phyloP scores from a whole-genome alignment of 106 monocot species.

The Triglochin maritima region DNA sequence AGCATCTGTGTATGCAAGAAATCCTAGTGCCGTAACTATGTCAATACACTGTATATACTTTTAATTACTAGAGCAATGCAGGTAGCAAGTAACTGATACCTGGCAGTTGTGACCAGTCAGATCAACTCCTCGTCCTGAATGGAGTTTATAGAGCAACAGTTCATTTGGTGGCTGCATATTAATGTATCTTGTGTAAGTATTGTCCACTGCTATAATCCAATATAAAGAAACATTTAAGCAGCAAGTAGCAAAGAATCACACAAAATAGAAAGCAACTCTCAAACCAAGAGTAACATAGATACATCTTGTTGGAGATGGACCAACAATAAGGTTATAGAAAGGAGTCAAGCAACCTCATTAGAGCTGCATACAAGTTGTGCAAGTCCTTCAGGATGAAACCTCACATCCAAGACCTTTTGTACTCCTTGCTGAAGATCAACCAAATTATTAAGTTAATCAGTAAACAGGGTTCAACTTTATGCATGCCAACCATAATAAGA shows the following conservation, averaged over 20 bases:
- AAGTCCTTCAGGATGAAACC: constrained; percentile 83
- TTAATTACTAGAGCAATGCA: not conserved
- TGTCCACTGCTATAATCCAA: not conserved
- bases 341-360: constrained; percentile 45
- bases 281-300: not conserved
- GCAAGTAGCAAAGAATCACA: not conserved
- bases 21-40: too few species aligned
- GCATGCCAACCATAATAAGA: too few species aligned
- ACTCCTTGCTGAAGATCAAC: constrained; percentile 47
- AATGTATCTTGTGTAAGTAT: not conserved
- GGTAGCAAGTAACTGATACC: constrained; percentile 17
- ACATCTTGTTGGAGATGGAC: not conserved
- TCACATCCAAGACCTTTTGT: constrained; percentile 74
- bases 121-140: constrained; percentile 62
- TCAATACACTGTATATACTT: not conserved
- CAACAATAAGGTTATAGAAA: not conserved
- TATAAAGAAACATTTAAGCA: not conserved
- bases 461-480: not conserved
- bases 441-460: not conserved
- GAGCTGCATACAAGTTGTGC: constrained; percentile 88
- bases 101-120: constrained; percentile 66
- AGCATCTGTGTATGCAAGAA: too few species aligned
- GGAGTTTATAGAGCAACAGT: constrained; percentile 76
- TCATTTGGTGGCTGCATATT: constrained; percentile 70
- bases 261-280: not conserved